These are phyloP conservation scores for Lactarius sanguifluus DNA, from an alignment of 768 basidiomycete genomes.

Conservation along the genomic window DNA sequence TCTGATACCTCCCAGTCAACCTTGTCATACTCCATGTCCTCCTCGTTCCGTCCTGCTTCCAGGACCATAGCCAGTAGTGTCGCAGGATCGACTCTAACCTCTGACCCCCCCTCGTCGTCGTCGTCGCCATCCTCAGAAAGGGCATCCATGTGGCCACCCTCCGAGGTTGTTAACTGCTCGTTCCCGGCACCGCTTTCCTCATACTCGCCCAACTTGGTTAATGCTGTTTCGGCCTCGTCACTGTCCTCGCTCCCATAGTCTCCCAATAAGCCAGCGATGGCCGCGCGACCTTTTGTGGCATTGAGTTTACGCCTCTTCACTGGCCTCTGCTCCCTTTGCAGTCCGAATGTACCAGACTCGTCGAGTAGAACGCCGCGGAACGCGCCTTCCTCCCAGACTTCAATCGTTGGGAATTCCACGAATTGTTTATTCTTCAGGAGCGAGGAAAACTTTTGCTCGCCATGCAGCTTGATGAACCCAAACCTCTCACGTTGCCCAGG, in stretches of 20 bases:
- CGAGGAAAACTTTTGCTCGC: conserved; percentile 44
- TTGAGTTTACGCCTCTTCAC: conserved; percentile 60
- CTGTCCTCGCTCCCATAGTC: conserved; percentile 57
- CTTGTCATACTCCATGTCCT: conserved; percentile 41
- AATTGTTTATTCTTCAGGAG: conserved; percentile 63
- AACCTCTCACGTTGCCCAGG: conserved; percentile 14
- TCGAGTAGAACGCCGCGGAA: conserved; percentile 66
- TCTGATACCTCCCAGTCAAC: conserved; percentile 55
- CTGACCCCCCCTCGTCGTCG: conserved; percentile 38
- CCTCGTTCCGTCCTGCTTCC: conserved; percentile 36
- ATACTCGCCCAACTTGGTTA: conserved; percentile 44
- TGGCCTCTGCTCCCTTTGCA: conserved; percentile 38
- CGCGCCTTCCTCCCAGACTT: conserved; percentile 62
- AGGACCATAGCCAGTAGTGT: conserved; percentile 45
- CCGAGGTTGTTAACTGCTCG: conserved; percentile 34
- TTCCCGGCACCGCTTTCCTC: conserved; percentile 43
- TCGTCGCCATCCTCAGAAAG: conserved; percentile 34
- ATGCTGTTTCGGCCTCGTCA: conserved; percentile 37
- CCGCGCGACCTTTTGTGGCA: conserved; percentile 49
- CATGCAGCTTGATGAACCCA: conserved; percentile 60
- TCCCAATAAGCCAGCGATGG: conserved; percentile 56
- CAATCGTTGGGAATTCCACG: conserved; percentile 82
- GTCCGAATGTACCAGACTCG: conserved; percentile 46
- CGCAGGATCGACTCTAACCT: conserved; percentile 42
- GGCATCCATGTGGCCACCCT: conserved; percentile 38